Conservation (phyloP, 768 basidiomycete species). For the Rhodosporidiobolus sp. region DNA sequence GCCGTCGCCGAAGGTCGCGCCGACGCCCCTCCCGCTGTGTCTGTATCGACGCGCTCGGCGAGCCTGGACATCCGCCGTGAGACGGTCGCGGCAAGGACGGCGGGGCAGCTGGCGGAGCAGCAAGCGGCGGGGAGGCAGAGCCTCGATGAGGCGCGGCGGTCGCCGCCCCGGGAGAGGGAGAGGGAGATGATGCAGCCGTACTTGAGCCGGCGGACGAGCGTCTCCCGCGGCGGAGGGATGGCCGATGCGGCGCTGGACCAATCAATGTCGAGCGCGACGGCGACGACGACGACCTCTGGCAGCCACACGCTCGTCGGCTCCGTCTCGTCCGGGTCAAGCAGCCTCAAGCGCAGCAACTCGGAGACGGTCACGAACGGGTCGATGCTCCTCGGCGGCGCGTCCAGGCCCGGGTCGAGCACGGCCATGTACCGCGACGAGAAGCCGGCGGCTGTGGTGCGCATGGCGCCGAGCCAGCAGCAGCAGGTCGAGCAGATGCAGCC, state of each 20-base stretch:
- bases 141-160: not conserved
- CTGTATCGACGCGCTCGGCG: too few species aligned
- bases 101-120: not conserved
- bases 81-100: not conserved
- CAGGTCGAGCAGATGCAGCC: not conserved
- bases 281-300: not conserved
- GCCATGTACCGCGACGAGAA: conserved; percentile 17
- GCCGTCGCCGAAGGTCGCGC: conserved; percentile 1
- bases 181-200: conserved; percentile 21
- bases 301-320: not conserved
- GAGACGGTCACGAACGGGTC: conserved; percentile 20
- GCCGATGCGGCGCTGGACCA: not conserved
- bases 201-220: not conserved
- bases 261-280: not conserved
- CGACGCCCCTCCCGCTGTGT: not conserved
- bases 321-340: not conserved
- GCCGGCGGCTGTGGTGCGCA: not conserved
- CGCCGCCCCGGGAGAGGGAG: conserved; percentile 10
- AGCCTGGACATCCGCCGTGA: conserved; percentile 12
- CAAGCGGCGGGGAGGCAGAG: not conserved
- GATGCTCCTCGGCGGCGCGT: not conserved
- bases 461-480: not conserved
- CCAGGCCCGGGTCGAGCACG: conserved; percentile 14
- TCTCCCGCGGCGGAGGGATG: not conserved
- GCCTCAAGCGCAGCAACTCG: conserved; percentile 28